Evolutionary conservation across 495 filamentous ascomycete species (phyloP), one percentile per base, ranked within the genome.

Genomic region (Elaphomyces granulatus): DNA sequence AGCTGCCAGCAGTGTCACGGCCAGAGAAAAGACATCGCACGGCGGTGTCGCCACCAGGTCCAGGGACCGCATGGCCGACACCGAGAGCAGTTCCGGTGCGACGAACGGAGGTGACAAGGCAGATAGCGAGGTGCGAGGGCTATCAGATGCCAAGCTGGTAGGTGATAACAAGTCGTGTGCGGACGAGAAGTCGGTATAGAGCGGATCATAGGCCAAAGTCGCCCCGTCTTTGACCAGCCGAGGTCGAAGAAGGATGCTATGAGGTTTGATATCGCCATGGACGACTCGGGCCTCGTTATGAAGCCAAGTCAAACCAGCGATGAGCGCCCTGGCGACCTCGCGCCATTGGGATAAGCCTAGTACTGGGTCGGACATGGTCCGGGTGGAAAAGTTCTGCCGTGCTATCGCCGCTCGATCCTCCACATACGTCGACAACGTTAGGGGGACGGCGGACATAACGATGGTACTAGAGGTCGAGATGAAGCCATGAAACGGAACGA

Each of bases 181-280:
- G n/a, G 75, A 75, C 1, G 74, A 78, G 48, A 78, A 78, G 48
- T 78, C 75, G 10, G 67, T 67, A 36, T 69, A 71, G 1, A 77
- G 49, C 10, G 72, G 66, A n/a, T n/a, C n/a, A 34, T 61, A 59
- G 0, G 46, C 58, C 43, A 63, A 60, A 15, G 38, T 43, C 21
- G 34, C 44, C 21, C 47, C 41, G 19, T 38, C 26, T 39, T 40
- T 37, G 12, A 32, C 35, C 32, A 36, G 32, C 2, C 51, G 47
- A 8, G 50, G 51, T 0, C 52, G 54, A 4, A 74, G 52, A 8
- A 76, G 60, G 19, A 76, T 54, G 37, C 74, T 76, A 12, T 59
- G 59, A 0, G 72, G 71, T 44, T 76, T 76, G 54, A 76, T 66
- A 47, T 76, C 72, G 0, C 67, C 72, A 43, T 76, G 72, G 12